phyloP scores from a whole-genome alignment of 1,284 basidiomycete genomes.

The Sanguinoderma infundibulare region DNA sequence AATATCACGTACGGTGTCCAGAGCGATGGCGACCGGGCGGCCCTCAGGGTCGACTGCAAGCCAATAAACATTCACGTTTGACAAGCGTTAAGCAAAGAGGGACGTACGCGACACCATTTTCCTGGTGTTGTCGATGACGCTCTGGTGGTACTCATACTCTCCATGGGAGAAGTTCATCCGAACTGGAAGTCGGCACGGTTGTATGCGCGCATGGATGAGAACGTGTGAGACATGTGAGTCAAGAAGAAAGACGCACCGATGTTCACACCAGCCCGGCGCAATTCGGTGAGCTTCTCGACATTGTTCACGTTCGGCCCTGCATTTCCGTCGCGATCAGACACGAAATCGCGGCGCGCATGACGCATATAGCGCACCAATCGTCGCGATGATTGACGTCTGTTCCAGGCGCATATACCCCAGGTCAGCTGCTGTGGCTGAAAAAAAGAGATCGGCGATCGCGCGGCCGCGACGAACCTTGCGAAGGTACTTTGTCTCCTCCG shows the following conservation, averaged over 20 bases:
- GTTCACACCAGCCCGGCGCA: slow-evolving; percentile 92
- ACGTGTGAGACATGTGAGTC: not conserved
- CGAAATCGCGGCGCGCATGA: slow-evolving; percentile 8
- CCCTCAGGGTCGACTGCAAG: slow-evolving; percentile 59
- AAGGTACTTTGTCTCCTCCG: slow-evolving; percentile 80
- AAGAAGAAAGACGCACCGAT: slow-evolving; percentile 69
- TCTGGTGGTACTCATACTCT: slow-evolving; percentile 96
- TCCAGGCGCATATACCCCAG: not conserved
- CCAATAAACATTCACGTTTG: not conserved
- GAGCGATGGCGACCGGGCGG: slow-evolving; percentile 95
- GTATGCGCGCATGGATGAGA: slow-evolving; percentile 1
- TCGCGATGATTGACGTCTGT: slow-evolving; percentile 95
- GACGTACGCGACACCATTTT: slow-evolving; percentile 76
- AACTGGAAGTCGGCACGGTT: slow-evolving; percentile 53
- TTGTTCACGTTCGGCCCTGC: slow-evolving; percentile 91
- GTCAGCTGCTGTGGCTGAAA: slow-evolving; percentile 11
- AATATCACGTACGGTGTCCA: slow-evolving; percentile 80
- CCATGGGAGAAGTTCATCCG: slow-evolving; percentile 99
- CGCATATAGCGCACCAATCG: slow-evolving; percentile 71
- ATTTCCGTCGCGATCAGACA: slow-evolving; percentile 17
- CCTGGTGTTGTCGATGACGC: slow-evolving; percentile 95
- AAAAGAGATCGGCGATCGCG: slow-evolving; percentile 15
- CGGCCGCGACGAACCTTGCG: slow-evolving; percentile 74
- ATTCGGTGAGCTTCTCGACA: slow-evolving; percentile 81
- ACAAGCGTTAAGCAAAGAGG: not conserved